phyloP scores from a whole-genome alignment of 768 basidiomycete genomes.

The Thelephora ganbajun region DNA sequence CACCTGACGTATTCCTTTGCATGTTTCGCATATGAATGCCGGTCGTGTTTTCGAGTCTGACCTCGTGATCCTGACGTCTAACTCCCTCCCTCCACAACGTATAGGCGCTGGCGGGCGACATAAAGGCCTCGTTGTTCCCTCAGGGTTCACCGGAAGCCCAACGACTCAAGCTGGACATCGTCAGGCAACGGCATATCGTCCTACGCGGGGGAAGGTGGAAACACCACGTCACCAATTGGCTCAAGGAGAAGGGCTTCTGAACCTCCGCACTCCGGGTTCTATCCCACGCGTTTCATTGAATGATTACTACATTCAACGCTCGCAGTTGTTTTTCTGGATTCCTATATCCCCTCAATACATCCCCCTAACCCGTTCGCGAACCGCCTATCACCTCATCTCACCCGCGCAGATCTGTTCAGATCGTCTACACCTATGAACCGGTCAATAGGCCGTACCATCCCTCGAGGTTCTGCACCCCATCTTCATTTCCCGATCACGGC shows the following conservation, averaged over 20 bases:
- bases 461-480: too few relatives aligned
- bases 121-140: slow-evolving; percentile 36
- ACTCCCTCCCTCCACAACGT: slow-evolving; percentile 1
- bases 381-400: too few relatives aligned
- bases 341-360: background rate
- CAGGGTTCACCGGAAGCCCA: slow-evolving; percentile 29
- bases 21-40: slow-evolving; percentile 1
- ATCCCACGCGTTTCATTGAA: background rate
- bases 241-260: slow-evolving; percentile 52
- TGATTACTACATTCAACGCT: slow-evolving; percentile 4
- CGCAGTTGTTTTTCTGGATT: slow-evolving; percentile 3
- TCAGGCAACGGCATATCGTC: slow-evolving; percentile 36
- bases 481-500: too few relatives aligned
- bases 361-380: background rate
- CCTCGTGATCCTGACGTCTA: background rate
- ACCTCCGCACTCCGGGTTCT: slow-evolving; percentile 3
- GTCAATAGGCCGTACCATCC: too few relatives aligned
- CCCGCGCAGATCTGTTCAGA: too few relatives aligned
- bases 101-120: slow-evolving; percentile 47
- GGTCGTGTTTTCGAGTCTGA: background rate
- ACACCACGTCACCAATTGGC: slow-evolving; percentile 45
- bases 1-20: background rate
- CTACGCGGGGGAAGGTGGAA: slow-evolving; percentile 55
- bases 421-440: too few relatives aligned
- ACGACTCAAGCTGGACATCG: slow-evolving; percentile 34